phyloP scores from a whole-genome alignment of 305 asterid species.

The Fraxinus albicans region DNA sequence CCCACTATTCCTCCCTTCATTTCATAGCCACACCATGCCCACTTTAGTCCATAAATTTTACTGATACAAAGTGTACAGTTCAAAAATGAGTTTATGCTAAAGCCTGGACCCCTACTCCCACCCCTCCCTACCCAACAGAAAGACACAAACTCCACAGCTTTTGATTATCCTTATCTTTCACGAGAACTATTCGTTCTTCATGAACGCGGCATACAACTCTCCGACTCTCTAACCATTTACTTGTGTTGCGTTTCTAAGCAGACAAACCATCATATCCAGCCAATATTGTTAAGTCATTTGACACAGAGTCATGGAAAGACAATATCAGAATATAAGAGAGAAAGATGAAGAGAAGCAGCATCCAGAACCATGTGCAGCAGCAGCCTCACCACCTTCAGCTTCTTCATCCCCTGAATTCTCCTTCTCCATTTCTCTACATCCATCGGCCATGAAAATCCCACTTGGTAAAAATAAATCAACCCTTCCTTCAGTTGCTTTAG shows the following conservation, averaged over 20 bases:
- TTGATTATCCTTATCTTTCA: slow-evolving; percentile 51
- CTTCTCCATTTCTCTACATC: slow-evolving; percentile 68
- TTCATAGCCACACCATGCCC: slow-evolving; percentile 26
- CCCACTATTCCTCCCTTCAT: slow-evolving; percentile 10
- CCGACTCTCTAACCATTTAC: background rate
- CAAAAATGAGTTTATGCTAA: slow-evolving; percentile 21
- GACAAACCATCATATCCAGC: slow-evolving; percentile 19
- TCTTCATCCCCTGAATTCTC: slow-evolving; percentile 88
- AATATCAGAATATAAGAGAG: slow-evolving; percentile 25
- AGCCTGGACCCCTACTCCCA: slow-evolving; percentile 2
- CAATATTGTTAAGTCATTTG: background rate
- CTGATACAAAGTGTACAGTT: slow-evolving; percentile 19
- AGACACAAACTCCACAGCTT: slow-evolving; percentile 26
- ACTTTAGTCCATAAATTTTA: slow-evolving; percentile 4
- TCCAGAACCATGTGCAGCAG: background rate
- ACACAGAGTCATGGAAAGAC: slow-evolving; percentile 34
- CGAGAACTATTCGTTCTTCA: background rate
- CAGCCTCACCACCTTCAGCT: slow-evolving; percentile 35
- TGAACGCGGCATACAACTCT: background rate
- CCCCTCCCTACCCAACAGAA: slow-evolving; percentile 11
- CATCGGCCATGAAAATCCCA: slow-evolving; percentile 22
- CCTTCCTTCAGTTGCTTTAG: slow-evolving; percentile 48
- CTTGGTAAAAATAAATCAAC: slow-evolving; percentile 13
- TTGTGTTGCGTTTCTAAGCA: background rate
- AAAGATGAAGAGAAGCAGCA: slow-evolving; percentile 18